phyloP scores from a whole-genome alignment of 805 yeast species.

The Jamesozyma hellenica region DNA sequence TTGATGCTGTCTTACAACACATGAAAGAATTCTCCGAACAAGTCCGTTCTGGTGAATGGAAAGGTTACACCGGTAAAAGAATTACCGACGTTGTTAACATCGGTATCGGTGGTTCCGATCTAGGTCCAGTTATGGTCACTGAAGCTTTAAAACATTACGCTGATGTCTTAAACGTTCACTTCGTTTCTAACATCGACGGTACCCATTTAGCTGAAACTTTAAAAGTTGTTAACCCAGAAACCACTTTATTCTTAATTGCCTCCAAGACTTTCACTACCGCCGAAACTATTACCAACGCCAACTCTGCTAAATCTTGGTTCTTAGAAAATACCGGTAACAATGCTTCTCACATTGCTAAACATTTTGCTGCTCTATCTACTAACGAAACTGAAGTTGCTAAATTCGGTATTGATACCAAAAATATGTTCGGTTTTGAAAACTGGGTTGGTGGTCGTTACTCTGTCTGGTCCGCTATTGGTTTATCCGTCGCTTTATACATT shows the following conservation, averaged over 20 bases:
- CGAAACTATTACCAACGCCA: conserved; percentile 94
- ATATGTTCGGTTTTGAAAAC: conserved; percentile 96
- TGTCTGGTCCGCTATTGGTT: conserved; percentile 99
- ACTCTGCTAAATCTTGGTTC: conserved; percentile 93
- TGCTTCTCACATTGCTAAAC: conserved; percentile 75
- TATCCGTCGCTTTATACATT: conserved; percentile 87
- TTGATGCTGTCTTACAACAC: conserved; percentile 82
- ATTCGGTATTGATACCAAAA: conserved; percentile 94
- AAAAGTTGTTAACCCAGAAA: conserved; percentile 71
- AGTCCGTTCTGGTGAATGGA: conserved; percentile 91
- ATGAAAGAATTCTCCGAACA: conserved; percentile 90
- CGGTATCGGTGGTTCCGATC: conserved; percentile 98
- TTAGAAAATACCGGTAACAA: conserved; percentile 52
- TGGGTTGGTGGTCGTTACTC: conserved; percentile 99
- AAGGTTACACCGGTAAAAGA: conserved; percentile 89
- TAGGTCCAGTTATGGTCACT: conserved; percentile 99
- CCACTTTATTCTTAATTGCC: conserved; percentile 85
- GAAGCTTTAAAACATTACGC: conserved; percentile 92
- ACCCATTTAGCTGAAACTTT: conserved; percentile 90
- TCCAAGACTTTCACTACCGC: conserved; percentile 99
- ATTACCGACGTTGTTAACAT: conserved; percentile 93
- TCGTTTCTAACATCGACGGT: conserved; percentile 97
- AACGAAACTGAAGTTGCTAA: conserved; percentile 83
- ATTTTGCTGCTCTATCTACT: conserved; percentile 93
- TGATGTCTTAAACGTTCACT: conserved; percentile 69